Evolutionary conservation across 2,329 filamentous ascomycete species (phyloP), one percentile per base, ranked within the genome.

Genomic region (Talaromyces sp.): DNA sequence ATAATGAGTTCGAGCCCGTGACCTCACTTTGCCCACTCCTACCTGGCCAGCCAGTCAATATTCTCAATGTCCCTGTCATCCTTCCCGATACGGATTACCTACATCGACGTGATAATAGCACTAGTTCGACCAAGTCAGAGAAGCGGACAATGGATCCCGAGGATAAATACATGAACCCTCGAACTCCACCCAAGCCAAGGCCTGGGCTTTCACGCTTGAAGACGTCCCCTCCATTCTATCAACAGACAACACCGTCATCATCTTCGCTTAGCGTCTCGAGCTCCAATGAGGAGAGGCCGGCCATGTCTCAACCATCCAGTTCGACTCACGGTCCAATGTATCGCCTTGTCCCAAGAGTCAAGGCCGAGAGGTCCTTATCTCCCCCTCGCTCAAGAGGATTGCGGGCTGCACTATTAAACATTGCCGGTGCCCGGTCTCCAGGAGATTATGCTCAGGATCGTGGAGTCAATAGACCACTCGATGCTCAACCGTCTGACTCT

Each of bases 31-130:
- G 93, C 72, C 92, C 93, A 39, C 87, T 93, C 66, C 83, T 97
- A 28, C 93, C 93, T 3, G 93, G 93, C 14, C 93, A 97, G 75
- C 84, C 84, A 1, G 86, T 97, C 72, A 97, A 98, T 77, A 85
- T 92, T 14, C 80, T 98, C 62, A 87, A 90, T 61, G 86, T 98
- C 11, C 93, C 93, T 14, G 80, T 86, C 37, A 89, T 96, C 73
- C 70, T 81, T 42, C 83, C 83, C 1, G 72, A 76, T 55, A 75
- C 72, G 14, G 65, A 67, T n/a, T 66, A 65, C 66, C 77, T 81
- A 46, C 77, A 80, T 66, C 82, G 86, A 64, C 84, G 88, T 65
- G 89, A 88, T 69, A 85, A 82, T 62, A 92, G 89, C 4, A 80
- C 86, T 67, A 87, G 80, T 68, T 88, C 86, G 6, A 77, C 80